Conservation (phyloP, 176 grass and related monocot genomes). For the Cymbopogon citratus region DNA sequence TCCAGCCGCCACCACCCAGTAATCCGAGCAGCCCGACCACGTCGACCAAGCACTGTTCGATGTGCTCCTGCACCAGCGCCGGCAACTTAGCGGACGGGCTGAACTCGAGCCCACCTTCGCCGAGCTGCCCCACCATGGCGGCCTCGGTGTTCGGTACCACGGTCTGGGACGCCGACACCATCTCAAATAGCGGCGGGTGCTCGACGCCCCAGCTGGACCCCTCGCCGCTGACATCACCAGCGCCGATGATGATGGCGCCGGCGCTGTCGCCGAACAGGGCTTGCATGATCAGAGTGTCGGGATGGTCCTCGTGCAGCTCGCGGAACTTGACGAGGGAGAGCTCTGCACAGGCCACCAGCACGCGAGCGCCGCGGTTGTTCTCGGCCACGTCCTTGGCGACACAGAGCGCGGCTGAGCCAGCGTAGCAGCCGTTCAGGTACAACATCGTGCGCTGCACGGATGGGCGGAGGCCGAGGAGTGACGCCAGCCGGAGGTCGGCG, state of each 20-base stretch:
- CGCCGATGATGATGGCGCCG: conserved; percentile 38
- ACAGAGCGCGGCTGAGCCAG: conserved; percentile 22
- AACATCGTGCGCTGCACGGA: conserved; percentile 7
- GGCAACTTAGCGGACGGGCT: too few species aligned
- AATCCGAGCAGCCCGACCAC: conserved; percentile 15
- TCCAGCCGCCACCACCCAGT: conserved; percentile 6
- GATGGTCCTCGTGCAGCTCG: too few species aligned
- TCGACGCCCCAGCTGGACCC: neutral
- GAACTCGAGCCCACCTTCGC: too few species aligned
- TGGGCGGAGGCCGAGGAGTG: neutral
- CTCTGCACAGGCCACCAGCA: conserved; percentile 34
- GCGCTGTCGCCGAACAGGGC: conserved; percentile 45
- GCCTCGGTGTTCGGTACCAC: neutral
- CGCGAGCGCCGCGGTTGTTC: conserved; percentile 41
- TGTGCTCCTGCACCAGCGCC: too few species aligned
- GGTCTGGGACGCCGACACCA: conserved; percentile 21
- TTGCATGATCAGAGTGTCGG: neutral
- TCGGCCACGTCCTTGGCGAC: conserved; percentile 51
- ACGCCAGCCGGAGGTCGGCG: conserved; percentile 21
- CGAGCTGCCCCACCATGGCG: too few species aligned
- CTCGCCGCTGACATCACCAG: neutral
- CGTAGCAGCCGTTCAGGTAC: conserved; percentile 19
- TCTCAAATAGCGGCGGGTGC: conserved; percentile 27
- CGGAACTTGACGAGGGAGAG: neutral
- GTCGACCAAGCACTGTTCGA: too few species aligned